These are phyloP conservation scores for Moesziomyces sp. DNA, from an alignment of 1,284 basidiomycete species.

Conservation along the genomic window DNA sequence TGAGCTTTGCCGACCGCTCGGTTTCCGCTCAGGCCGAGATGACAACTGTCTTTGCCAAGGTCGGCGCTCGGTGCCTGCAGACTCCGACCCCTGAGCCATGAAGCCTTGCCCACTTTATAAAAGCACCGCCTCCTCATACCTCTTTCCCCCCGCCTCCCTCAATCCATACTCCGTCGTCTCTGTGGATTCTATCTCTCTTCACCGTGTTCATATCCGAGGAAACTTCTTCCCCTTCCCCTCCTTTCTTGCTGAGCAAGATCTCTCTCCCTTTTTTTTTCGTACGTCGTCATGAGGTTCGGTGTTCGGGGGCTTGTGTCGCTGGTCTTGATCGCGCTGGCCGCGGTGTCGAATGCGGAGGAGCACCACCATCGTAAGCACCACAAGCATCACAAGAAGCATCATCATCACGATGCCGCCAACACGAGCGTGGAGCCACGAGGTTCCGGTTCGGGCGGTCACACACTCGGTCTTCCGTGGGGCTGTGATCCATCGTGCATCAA, in stretches of 20 bases:
- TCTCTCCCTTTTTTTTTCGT: neutral
- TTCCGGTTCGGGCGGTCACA: neutral
- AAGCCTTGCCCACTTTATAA: too few species aligned
- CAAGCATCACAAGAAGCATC: neutral
- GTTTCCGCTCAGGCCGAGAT: too few species aligned
- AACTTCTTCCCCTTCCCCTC: neutral
- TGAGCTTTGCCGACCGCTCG: too few species aligned
- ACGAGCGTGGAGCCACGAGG: neutral
- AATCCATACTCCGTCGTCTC: neutral
- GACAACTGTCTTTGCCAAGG: too few species aligned
- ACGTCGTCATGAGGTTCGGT: slow-evolving; percentile 9
- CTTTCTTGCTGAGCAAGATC: slow-evolving; percentile 12
- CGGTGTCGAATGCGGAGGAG: slow-evolving; percentile 12
- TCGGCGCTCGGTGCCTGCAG: too few species aligned
- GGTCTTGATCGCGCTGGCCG: slow-evolving; percentile 26
- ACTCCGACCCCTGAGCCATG: neutral
- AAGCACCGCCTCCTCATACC: neutral
- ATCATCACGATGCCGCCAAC: neutral
- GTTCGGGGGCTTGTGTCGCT: slow-evolving; percentile 6
- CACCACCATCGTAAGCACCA: slow-evolving; percentile 13
- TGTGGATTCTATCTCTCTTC: neutral
- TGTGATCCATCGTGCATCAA: slow-evolving; percentile 34
- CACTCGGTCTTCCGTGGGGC: slow-evolving; percentile 50
- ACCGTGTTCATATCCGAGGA: neutral
- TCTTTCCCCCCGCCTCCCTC: neutral